Evolutionary conservation across 352 stramenopile genomes (phyloP).

Genomic region (Peronospora farinosa): DNA sequence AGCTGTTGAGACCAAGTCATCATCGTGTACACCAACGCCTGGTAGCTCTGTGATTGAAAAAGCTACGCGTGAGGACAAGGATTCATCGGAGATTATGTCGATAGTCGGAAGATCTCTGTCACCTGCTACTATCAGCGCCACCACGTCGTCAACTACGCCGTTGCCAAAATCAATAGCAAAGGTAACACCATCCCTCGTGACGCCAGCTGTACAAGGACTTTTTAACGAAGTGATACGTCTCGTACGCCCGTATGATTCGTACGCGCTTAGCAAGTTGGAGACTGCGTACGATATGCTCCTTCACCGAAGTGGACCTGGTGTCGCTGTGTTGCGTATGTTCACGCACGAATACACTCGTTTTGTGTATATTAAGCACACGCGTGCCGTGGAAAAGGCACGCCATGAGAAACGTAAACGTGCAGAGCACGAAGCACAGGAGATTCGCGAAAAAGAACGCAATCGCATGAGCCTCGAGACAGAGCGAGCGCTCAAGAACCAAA

Average conservation of each 20-base stretch:
- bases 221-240: conserved; percentile 61
- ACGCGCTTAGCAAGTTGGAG: conserved; percentile 62
- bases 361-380: conserved; percentile 78
- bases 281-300: conserved; percentile 52
- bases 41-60: conserved; percentile 1
- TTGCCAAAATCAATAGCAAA: conserved; percentile 4
- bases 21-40: background rate
- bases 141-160: background rate
- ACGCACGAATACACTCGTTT: conserved; percentile 82
- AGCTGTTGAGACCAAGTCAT: conserved; percentile 1
- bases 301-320: conserved; percentile 46
- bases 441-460: conserved; percentile 57
- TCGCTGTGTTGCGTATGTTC: conserved; percentile 63
- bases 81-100: conserved; percentile 8
- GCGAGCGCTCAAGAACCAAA: conserved; percentile 65
- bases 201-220: conserved; percentile 35
- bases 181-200: conserved; percentile 19
- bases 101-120: conserved; percentile 2
- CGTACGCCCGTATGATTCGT: conserved; percentile 61
- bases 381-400: conserved; percentile 58
- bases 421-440: conserved; percentile 52
- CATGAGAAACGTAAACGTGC: conserved; percentile 66
- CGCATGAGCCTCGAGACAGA: conserved; percentile 63
- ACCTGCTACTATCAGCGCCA: background rate
- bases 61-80: background rate